Conservation (phyloP, 208 protist genomes). For the Vickermania ingenoplastis region DNA sequence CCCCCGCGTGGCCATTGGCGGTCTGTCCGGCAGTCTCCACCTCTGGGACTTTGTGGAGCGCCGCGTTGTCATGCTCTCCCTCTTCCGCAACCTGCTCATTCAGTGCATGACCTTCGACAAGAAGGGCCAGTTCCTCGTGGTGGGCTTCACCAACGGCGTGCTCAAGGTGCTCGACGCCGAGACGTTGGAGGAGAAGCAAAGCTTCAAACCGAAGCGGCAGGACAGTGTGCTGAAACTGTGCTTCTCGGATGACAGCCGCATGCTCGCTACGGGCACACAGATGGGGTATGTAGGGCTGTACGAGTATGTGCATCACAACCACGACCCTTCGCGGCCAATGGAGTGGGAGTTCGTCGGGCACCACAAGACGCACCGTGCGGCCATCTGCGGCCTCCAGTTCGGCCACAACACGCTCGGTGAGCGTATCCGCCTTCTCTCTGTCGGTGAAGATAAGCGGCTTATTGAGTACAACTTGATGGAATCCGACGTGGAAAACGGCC, state of each 20-base stretch:
- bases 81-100: conserved; percentile 78
- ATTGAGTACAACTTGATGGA: conserved; percentile 92
- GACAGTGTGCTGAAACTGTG: conserved; percentile 62
- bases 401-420: conserved; percentile 25
- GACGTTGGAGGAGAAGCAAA: conserved; percentile 71
- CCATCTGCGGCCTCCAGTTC: conserved; percentile 89
- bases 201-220: conserved; percentile 61
- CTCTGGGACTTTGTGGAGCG: conserved; percentile 86
- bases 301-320: conserved; percentile 42
- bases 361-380: conserved; percentile 83
- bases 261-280: conserved; percentile 71
- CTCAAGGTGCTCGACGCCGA: conserved; percentile 88
- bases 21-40: conserved; percentile 80
- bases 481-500: conserved; percentile 71
- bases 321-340: conserved; percentile 24
- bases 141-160: conserved; percentile 89
- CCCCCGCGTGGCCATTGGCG: conserved; percentile 75
- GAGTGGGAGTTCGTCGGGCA: conserved; percentile 91
- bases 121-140: conserved; percentile 60
- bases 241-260: conserved; percentile 75
- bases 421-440: conserved; percentile 78
- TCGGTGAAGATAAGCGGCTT: conserved; percentile 87
- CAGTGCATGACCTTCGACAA: conserved; percentile 85
- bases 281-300: conserved; percentile 87
- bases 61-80: conserved; percentile 57